phyloP scores from a whole-genome alignment of 805 yeast genomes.

The Diddensiella caesifluorescens region DNA sequence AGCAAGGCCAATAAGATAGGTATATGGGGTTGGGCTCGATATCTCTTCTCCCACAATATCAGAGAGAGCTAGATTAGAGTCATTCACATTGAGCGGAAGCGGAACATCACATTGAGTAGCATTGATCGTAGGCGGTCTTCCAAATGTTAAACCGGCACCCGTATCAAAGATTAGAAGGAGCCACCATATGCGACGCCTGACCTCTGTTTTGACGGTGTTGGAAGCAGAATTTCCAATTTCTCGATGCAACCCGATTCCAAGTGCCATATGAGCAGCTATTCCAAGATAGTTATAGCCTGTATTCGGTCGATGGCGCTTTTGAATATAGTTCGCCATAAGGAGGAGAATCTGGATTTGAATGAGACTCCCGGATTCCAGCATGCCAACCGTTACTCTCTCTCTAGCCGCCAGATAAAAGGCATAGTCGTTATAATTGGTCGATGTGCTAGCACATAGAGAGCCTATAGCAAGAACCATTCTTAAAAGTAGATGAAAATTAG shows the following conservation, averaged over 20 bases:
- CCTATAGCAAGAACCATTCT: constrained; percentile 55
- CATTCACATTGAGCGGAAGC: constrained; percentile 44
- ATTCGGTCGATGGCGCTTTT: constrained; percentile 59
- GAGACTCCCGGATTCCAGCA: constrained; percentile 57
- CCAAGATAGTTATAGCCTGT: constrained; percentile 67
- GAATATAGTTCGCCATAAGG: constrained; percentile 54
- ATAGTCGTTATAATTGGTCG: constrained; percentile 39
- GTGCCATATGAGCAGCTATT: constrained; percentile 59
- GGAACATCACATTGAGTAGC: constrained; percentile 41
- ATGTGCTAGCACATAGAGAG: constrained; percentile 49
- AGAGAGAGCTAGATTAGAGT: constrained; percentile 30
- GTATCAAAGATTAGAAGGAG: constrained; percentile 58
- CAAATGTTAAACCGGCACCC: constrained; percentile 59
- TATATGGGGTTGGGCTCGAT: constrained; percentile 44
- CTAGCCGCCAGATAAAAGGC: constrained; percentile 56
- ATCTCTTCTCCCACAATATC: constrained; percentile 19
- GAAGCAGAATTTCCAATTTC: constrained; percentile 42
- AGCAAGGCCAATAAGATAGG: constrained; percentile 49
- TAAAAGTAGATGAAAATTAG: constrained; percentile 45
- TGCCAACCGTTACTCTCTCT: constrained; percentile 38
- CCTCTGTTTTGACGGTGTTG: constrained; percentile 44
- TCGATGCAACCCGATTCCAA: constrained; percentile 56
- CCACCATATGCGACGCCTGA: constrained; percentile 65
- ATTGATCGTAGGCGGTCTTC: constrained; percentile 52
- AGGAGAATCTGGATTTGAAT: constrained; percentile 49